Percentiles rank a stretch among this genome's conserved stretches.
These are phyloP conservation scores for Curvularia sp. DNA, from an alignment of 2,329 filamentous ascomycete genomes.

Conservation along the genomic window DNA sequence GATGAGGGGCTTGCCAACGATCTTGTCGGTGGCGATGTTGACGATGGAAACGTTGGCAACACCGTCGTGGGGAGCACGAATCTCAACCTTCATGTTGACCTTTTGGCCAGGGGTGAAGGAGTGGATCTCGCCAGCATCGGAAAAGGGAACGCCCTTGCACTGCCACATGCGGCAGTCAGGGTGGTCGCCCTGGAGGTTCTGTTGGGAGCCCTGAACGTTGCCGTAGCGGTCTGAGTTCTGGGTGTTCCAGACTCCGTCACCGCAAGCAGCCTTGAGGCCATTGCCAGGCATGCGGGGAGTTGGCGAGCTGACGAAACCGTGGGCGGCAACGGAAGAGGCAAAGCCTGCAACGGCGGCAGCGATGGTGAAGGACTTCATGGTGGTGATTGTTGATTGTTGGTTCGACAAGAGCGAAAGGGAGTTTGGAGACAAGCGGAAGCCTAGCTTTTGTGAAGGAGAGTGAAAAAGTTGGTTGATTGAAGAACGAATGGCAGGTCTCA, in stretches of 20 bases:
- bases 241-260: conserved; percentile 62
- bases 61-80: conserved; percentile 63
- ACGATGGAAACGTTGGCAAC: conserved; percentile 67
- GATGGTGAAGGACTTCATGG: conserved; percentile 55
- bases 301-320: conserved; percentile 62
- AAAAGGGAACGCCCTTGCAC: conserved; percentile 66
- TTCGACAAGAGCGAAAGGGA: conserved; percentile 17
- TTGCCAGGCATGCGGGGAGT: conserved; percentile 59
- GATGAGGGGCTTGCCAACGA: conserved; percentile 63
- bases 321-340: conserved; percentile 58
- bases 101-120: conserved; percentile 60
- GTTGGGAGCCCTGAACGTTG: conserved; percentile 64
- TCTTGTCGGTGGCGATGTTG: conserved; percentile 59
- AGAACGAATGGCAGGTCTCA: conserved; percentile 52
- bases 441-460: conserved; percentile 44
- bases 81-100: conserved; percentile 56
- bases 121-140: conserved; percentile 60
- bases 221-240: conserved; percentile 63
- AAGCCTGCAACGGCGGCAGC: conserved; percentile 54
- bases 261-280: conserved; percentile 62
- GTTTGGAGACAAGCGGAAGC: conserved; percentile 38
- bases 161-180: conserved; percentile 63
- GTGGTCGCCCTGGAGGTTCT: conserved; percentile 55
- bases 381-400: conserved; percentile 32
- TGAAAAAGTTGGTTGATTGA: conserved; percentile 39